Evolutionary conservation across 305 asterid species (phyloP).

Genomic region (Coffea humblotiana): DNA sequence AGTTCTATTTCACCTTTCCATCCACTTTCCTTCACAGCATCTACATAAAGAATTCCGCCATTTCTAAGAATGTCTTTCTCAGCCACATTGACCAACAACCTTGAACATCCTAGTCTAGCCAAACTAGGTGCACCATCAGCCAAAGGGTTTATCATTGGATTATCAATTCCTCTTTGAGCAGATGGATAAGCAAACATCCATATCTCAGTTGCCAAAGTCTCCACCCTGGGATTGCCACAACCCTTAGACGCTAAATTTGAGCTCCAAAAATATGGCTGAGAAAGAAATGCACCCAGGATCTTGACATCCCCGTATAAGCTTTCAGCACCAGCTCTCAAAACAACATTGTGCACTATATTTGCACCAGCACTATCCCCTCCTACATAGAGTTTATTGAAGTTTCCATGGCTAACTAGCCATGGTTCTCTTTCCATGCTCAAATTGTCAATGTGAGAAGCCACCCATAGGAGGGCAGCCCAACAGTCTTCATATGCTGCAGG

Average conservation of each 20-base stretch:
- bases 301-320: constrained; percentile 4
- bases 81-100: not conserved
- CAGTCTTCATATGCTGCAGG: constrained; percentile 26
- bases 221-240: not conserved
- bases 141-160: constrained; percentile 10
- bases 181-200: constrained; percentile 9
- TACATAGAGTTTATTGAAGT: constrained; percentile 13
- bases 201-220: not conserved
- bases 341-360: constrained; percentile 40
- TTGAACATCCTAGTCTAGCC: not conserved
- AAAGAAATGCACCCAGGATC: constrained; percentile 21
- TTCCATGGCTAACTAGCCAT: constrained; percentile 24
- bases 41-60: not conserved
- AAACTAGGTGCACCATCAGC: not conserved
- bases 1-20: constrained; percentile 5
- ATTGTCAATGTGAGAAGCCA: constrained; percentile 15
- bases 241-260: not conserved
- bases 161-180: constrained; percentile 10
- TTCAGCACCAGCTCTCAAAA: constrained; percentile 31
- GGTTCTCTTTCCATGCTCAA: constrained; percentile 1
- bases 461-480: constrained; percentile 35
- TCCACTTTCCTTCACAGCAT: constrained; percentile 11
- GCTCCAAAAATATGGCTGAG: constrained; percentile 25
- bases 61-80: not conserved
- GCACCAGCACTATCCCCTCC: constrained; percentile 42